Evolutionary conservation across 176 grass and related monocot species (phyloP).

Genomic region (Pontederia crassipes): DNA sequence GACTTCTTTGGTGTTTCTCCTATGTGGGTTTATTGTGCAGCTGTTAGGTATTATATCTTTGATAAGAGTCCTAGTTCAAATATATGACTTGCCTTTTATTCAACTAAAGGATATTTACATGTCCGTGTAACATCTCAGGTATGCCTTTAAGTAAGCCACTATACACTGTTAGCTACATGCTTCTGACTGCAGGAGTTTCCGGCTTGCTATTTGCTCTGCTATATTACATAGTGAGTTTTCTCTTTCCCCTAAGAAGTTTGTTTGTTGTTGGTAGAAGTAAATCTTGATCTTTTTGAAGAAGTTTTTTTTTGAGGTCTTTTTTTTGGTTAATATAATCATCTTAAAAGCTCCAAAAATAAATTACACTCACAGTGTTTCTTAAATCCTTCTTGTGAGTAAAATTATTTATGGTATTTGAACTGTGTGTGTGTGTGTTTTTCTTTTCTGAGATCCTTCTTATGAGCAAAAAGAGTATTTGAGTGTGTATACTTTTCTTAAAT

Average conservation of each 20-base stretch:
- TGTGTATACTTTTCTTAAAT: too few relatives aligned
- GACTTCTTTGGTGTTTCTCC: conserved; percentile 40
- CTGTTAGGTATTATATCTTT: conserved; percentile 41
- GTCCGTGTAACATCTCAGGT: conserved; percentile 31
- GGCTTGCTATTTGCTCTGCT: conserved; percentile 61
- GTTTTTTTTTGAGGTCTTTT: too few relatives aligned
- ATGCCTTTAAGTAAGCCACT: conserved; percentile 95
- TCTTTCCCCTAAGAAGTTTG: conserved; percentile 7
- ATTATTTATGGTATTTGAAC: too few relatives aligned
- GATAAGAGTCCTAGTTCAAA: not conserved
- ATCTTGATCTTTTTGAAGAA: not conserved
- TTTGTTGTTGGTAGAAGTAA: not conserved
- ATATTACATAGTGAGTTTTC: conserved; percentile 61
- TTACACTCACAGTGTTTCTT: too few relatives aligned
- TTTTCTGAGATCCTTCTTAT: too few relatives aligned
- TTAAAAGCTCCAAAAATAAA: too few relatives aligned
- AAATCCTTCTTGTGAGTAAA: too few relatives aligned
- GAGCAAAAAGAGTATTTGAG: too few relatives aligned
- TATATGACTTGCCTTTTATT: not conserved
- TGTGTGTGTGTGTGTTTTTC: too few relatives aligned
- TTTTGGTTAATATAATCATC: too few relatives aligned
- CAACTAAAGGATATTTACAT: conserved; percentile 3
- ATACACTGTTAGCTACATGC: conserved; percentile 87
- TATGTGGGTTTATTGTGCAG: conserved; percentile 51
- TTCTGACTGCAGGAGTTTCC: conserved; percentile 64